Base-by-base conservation (phyloP, 371 early-diverging fungal genomes). In the Dipsacomyces acuminosporus region DNA sequence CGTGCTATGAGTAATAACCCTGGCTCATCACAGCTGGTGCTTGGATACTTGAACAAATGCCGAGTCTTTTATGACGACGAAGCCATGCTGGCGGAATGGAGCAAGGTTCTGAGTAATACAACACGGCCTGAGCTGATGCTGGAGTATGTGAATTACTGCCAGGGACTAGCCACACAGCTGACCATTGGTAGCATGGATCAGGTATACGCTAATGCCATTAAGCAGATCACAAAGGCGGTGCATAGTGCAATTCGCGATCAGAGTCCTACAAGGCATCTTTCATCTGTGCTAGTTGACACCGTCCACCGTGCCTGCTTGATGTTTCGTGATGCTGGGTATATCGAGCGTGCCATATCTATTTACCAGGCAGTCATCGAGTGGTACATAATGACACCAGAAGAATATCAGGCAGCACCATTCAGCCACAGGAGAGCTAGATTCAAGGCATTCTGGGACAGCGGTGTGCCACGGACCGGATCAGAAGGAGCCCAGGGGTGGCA, bases 361-460 rank as follows among this genome's bases (percentile, higher is more conserved):
- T 59, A 54, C 43, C 64, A 64, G 40, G 64, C 64, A 1, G 46
- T 59, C 7, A 22, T 64, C 7, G 64, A 64, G 24, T 64, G 64
- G 64, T 59, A 54, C 22, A 11, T 54, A 4, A 22, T 64, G 45
- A 36, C 51, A 21, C 55, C 60, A 2, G 15, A 19, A 5, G 23
- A 35, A 8, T 21, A 40, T 2, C 17, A 4, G 19, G 14, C 11
- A 9, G n/a, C 51, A 33, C 45, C 54, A 11, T 8, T 22, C 18
- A 35, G 54, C 14, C 64, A 64, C 23, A 26, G 51, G 8, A 41
- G 41, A 21, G 41, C n/a, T 22, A 41, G 45, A 2, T 64, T 64
- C 51, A 46, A 48, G 23, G 23, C 0, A 23, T 59, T 64, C 45
- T 64, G 64, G 64, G 51, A 59, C 41, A 50, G 59, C 17, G 64